Evolutionary conservation across 345 rosid genomes (phyloP).

Genomic region (Populus pruinosa): DNA sequence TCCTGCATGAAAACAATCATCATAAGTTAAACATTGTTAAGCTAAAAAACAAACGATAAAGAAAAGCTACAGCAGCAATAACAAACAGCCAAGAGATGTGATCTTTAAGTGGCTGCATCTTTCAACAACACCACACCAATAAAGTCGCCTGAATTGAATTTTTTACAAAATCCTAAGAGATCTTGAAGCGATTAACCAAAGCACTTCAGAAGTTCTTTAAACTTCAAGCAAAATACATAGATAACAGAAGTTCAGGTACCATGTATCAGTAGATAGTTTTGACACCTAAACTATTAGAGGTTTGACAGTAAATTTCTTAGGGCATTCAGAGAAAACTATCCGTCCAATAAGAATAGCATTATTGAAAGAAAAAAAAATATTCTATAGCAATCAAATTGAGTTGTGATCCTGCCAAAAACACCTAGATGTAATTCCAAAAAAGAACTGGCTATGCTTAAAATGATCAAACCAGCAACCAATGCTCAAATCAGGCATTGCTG

Average conservation of each 20-base stretch:
- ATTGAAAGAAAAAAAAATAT: neutral
- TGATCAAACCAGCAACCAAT: neutral
- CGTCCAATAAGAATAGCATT: neutral
- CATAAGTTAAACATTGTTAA: neutral
- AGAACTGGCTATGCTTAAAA: neutral
- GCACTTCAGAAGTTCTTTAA: neutral
- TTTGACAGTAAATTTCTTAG: neutral
- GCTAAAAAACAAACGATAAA: too few species aligned
- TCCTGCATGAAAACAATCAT: slow-evolving; percentile 18
- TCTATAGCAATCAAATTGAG: neutral
- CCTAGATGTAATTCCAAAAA: neutral
- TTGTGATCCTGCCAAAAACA: neutral
- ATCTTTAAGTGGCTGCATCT: neutral
- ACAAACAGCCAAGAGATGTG: neutral
- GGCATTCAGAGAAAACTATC: neutral
- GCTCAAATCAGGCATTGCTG: neutral
- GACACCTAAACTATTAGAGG: neutral
- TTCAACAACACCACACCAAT: neutral
- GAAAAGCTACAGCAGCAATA: neutral
- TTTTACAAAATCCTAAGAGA: neutral
- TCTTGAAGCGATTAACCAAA: neutral
- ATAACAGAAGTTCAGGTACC: neutral
- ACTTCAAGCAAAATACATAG: slow-evolving; percentile 1
- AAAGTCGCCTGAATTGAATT: neutral
- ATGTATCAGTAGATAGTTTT: neutral